These are phyloP conservation scores for Phylloporus sp. DNA, from an alignment of 1,284 basidiomycete genomes.

Conservation along the genomic window DNA sequence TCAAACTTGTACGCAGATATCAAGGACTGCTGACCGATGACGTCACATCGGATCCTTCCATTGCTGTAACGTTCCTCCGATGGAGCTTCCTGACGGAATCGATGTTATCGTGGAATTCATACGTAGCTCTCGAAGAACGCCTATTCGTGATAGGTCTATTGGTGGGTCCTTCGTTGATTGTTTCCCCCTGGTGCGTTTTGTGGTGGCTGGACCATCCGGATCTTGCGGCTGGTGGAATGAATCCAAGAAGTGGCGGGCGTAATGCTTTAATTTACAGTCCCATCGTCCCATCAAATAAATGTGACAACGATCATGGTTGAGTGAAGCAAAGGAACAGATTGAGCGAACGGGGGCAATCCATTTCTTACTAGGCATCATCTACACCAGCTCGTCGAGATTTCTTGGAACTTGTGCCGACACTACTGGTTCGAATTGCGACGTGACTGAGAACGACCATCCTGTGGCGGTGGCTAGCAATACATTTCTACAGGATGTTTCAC, in stretches of 20 bases:
- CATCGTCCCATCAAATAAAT: not conserved
- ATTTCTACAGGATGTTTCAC: not conserved
- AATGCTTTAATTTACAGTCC: not conserved
- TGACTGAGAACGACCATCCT: too few relatives aligned
- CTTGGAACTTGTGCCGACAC: too few relatives aligned
- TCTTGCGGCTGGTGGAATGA: not conserved
- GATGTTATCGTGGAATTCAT: conserved; percentile 34
- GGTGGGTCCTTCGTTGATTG: not conserved
- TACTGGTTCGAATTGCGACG: too few relatives aligned
- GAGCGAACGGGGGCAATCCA: not conserved
- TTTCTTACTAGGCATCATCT: too few relatives aligned
- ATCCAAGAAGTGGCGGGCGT: not conserved
- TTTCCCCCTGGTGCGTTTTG: not conserved
- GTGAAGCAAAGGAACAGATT: not conserved
- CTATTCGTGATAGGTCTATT: not conserved
- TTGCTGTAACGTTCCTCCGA: conserved; percentile 24
- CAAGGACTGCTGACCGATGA: conserved; percentile 33
- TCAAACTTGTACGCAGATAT: conserved; percentile 19
- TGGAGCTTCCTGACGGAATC: conserved; percentile 31
- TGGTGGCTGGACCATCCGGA: not conserved
- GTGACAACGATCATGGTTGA: not conserved
- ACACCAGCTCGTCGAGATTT: too few relatives aligned
- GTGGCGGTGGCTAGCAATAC: too few relatives aligned
- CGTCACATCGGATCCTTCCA: conserved; percentile 25
- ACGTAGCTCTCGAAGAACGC: conserved; percentile 23